Conservation (phyloP, 1,284 basidiomycete species). For the Sparassis latifolia region DNA sequence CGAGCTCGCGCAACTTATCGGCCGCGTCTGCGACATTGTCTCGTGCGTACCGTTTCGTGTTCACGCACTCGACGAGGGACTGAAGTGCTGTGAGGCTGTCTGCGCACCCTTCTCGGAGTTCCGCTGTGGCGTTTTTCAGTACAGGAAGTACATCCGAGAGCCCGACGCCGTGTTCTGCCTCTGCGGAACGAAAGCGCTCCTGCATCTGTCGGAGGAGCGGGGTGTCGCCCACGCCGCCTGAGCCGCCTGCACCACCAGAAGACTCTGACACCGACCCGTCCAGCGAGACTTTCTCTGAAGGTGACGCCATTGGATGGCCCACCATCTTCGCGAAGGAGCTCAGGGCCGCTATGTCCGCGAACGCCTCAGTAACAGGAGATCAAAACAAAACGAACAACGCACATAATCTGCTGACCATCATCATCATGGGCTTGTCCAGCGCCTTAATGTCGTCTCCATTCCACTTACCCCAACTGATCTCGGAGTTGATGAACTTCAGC, state of each 20-base stretch:
- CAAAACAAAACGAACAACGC: slow-evolving; percentile 12
- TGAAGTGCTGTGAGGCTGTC: slow-evolving; percentile 29
- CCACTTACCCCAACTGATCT: slow-evolving; percentile 48
- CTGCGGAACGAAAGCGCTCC: slow-evolving; percentile 24
- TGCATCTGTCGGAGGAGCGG: slow-evolving; percentile 35
- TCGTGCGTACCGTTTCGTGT: slow-evolving; percentile 39
- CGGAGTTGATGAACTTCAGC: slow-evolving; percentile 42
- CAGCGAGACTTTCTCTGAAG: neutral
- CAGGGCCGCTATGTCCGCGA: slow-evolving; percentile 19
- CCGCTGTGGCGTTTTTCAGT: slow-evolving; percentile 35
- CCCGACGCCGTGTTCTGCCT: slow-evolving; percentile 33
- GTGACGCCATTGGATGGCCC: slow-evolving; percentile 6
- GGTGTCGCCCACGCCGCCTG: slow-evolving; percentile 25
- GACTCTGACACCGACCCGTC: no score
- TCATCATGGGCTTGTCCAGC: slow-evolving; percentile 37
- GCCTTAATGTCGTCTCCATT: slow-evolving; percentile 46
- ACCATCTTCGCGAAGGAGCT: slow-evolving; percentile 26
- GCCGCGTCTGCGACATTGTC: slow-evolving; percentile 15
- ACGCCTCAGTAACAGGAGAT: neutral
- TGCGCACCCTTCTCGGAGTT: slow-evolving; percentile 34
- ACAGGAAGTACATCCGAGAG: slow-evolving; percentile 43
- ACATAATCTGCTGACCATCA: slow-evolving; percentile 38
- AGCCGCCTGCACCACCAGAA: no score
- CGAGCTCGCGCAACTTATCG: slow-evolving; percentile 27
- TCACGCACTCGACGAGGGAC: slow-evolving; percentile 36